Evolutionary conservation across 1,284 basidiomycete species (phyloP).

Genomic region (Tylopilus sp.): DNA sequence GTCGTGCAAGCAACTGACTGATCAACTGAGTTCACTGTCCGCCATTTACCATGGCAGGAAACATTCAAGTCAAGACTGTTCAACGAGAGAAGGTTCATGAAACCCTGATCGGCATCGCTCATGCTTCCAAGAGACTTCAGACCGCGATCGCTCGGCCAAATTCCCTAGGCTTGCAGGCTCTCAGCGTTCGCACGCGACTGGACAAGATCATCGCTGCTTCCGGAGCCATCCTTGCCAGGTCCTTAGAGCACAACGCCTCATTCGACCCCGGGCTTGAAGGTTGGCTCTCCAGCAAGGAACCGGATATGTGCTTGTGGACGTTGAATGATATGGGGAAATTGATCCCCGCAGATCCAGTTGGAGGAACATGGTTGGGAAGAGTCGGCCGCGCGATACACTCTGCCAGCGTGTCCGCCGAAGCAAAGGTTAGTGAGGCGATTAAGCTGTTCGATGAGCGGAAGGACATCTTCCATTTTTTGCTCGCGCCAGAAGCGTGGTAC

Average conservation of each 20-base stretch:
- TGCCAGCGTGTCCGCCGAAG: not conserved
- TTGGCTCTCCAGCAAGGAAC: constrained; percentile 15
- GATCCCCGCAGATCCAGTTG: not conserved
- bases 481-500: constrained; percentile 9
- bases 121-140: constrained; percentile 5
- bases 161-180: not conserved
- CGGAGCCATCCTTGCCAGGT: constrained; percentile 8
- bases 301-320: constrained; percentile 11
- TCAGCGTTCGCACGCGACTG: constrained; percentile 8
- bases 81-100: not conserved
- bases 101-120: constrained; percentile 10
- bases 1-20: too few species aligned
- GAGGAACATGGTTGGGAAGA: not conserved
- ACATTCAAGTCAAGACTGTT: too few species aligned
- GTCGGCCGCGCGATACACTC: not conserved
- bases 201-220: constrained; percentile 8
- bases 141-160: not conserved
- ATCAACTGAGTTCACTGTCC: too few species aligned
- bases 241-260: not conserved
- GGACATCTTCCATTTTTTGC: constrained; percentile 9
- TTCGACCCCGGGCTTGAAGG: constrained; percentile 7
- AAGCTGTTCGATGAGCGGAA: constrained; percentile 2
- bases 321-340: constrained; percentile 6
- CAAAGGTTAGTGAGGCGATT: constrained; percentile 6
- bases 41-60: too few species aligned